Conservation (phyloP, 768 basidiomycete genomes). For the Rhizopogon roseolus region DNA sequence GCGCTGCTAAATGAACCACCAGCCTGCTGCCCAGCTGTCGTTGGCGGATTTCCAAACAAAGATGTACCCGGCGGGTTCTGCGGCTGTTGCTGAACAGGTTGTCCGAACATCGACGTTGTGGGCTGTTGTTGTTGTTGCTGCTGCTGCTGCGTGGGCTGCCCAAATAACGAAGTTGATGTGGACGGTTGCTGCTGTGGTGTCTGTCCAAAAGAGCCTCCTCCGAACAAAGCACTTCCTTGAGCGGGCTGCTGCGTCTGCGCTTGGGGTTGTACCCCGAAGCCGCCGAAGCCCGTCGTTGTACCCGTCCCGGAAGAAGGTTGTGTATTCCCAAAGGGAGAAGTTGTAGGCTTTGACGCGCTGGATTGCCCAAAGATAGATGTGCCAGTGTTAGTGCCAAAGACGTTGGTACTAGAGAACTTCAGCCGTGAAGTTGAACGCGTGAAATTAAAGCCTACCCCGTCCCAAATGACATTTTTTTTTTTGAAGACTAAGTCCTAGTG, state of each 20-base stretch:
- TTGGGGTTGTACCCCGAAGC: conserved; percentile 33
- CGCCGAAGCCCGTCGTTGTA: conserved; percentile 7
- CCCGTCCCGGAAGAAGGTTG: conserved; percentile 1
- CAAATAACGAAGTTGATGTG: conserved; percentile 21
- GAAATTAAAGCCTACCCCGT: background rate
- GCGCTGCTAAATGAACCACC: conserved; percentile 35
- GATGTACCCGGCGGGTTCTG: conserved; percentile 9
- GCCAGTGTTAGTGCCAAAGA: background rate
- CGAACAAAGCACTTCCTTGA: conserved; percentile 14
- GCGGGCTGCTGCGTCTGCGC: conserved; percentile 18
- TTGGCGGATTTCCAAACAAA: conserved; percentile 2
- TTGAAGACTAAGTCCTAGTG: background rate
- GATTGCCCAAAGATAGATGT: conserved; percentile 1
- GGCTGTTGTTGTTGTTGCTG: conserved; percentile 32
- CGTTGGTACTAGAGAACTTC: background rate
- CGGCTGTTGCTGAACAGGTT: conserved; percentile 22
- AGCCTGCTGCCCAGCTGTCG: conserved; percentile 22
- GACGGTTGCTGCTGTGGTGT: conserved; percentile 19
- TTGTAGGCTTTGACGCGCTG: background rate
- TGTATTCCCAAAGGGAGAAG: conserved; percentile 28
- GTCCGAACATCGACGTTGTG: conserved; percentile 32
- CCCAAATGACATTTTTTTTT: background rate
- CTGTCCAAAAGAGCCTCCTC: conserved; percentile 8
- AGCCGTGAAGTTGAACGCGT: background rate
- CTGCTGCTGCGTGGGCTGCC: conserved; percentile 16